phyloP scores from a whole-genome alignment of 495 filamentous ascomycete species.

The Penicillium coffeae region DNA sequence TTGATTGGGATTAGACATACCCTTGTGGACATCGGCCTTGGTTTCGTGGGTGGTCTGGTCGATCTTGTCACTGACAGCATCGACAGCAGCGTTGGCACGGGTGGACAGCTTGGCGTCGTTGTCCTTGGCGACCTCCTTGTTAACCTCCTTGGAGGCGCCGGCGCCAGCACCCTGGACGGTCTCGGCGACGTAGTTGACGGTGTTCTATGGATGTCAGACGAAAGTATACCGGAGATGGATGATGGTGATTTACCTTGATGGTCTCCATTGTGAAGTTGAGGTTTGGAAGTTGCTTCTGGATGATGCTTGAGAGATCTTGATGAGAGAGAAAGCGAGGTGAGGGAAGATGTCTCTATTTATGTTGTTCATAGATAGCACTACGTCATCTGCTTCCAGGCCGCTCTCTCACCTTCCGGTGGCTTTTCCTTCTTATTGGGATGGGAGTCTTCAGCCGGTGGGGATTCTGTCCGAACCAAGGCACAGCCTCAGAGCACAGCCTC shows the following conservation, averaged over 20 bases:
- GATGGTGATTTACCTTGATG: constrained; percentile 1
- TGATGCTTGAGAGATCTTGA: no score
- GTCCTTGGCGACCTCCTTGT: constrained; percentile 12
- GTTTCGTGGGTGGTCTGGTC: constrained; percentile 1
- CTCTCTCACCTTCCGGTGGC: background rate
- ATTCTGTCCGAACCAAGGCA: no score
- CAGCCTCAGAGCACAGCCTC: no score
- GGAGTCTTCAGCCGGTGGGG: no score
- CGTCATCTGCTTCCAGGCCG: background rate
- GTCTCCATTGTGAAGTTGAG: constrained; percentile 4
- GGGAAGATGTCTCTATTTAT: background rate
- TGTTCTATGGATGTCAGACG: constrained; percentile 1
- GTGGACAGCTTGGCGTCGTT: constrained; percentile 1
- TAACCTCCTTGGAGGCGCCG: constrained; percentile 8
- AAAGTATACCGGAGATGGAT: background rate
- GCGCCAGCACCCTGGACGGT: background rate
- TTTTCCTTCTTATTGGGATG: no score
- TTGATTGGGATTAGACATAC: background rate
- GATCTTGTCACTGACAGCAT: background rate
- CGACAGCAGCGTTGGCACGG: constrained; percentile 1
- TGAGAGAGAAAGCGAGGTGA: no score
- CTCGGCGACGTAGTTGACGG: constrained; percentile 11
- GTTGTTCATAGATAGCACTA: background rate
- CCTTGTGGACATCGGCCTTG: constrained; percentile 8
- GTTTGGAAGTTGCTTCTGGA: background rate